Evolutionary conservation across 192 early-diverging fungal species (phyloP), one percentile per base, ranked within the genome.

Genomic region (Phlyctochytrium arcticum): DNA sequence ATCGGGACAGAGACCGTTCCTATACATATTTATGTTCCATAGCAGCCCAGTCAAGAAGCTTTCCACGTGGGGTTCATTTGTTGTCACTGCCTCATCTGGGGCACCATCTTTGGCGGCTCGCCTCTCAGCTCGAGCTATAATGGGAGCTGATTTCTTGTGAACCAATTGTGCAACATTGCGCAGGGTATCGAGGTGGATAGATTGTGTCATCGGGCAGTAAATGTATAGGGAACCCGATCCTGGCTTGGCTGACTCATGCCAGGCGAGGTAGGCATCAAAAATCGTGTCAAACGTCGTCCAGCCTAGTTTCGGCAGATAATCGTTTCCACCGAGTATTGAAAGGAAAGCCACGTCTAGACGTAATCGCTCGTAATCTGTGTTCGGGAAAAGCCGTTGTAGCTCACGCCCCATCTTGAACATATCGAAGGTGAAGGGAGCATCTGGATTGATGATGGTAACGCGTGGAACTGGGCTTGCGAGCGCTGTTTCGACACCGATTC

Each of bases 1-100:
- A 36, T 57, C 36, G 56, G 56, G 26, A 33, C 56, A 57, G 17
- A 17, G 19, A 26, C 56, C 35, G 34, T n/a, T 57, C 36, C 17
- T 57, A 12, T 57, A 57, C 56, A 57, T 57, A 5, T 36, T 17
- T 33, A 57, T 44, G 35, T 57, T 57, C 56, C 56, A 57, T 3
- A 57, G 32, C 27, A 57, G 36, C 29, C 56, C 56, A 17, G 36
- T 17, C 26, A 57, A 26, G 26, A 44, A 57, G 15, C 5, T 33
- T 3, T 17, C 33, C 33, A 57, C 56, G n/a, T 57, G 15, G 19
- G 27, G 36, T 12, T 19, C 17, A 37, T 17, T 17, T 4, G 8
- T n/a, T 17, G 5, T 5, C 29, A 19, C 24, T 17, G 50, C 19
- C 29, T 21, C 50, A 4, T 53, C 15, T 17, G 29, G 29, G 19